phyloP scores from a whole-genome alignment of 441 rosid genomes.

The Gossypium davidsonii region DNA sequence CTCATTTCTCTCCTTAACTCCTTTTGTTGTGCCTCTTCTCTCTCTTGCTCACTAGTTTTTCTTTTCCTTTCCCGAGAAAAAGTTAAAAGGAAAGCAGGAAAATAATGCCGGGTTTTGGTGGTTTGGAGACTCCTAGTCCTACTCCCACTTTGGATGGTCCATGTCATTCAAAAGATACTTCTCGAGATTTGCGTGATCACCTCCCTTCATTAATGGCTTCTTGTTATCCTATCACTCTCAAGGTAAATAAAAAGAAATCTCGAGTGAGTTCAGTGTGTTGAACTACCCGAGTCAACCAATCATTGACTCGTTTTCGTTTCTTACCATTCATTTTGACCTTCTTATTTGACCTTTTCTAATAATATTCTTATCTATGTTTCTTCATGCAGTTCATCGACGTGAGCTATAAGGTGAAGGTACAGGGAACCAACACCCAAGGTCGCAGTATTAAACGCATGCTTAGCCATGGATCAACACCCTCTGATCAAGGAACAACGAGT shows the following conservation, averaged over 20 bases:
- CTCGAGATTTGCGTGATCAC: conserved; percentile 43
- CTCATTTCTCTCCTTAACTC: not conserved
- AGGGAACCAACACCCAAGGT: conserved; percentile 21
- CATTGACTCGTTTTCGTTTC: conserved; percentile 15
- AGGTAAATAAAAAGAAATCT: conserved; percentile 32
- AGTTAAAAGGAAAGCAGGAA: not conserved
- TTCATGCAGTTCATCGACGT: conserved; percentile 69
- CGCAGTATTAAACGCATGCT: conserved; percentile 32
- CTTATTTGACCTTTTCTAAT: conserved; percentile 3
- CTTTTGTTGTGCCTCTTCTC: no score
- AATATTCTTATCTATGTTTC: not conserved
- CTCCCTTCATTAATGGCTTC: conserved; percentile 45
- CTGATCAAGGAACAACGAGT: conserved; percentile 23
- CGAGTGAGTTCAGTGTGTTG: not conserved
- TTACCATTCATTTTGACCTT: conserved; percentile 20
- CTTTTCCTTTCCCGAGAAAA: not conserved
- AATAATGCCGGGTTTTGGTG: conserved; percentile 41
- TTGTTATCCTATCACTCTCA: conserved; percentile 63
- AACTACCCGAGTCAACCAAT: conserved; percentile 9
- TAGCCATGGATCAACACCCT: conserved; percentile 17
- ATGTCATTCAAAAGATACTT: conserved; percentile 22
- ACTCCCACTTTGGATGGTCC: conserved; percentile 24
- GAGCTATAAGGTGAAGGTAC: conserved; percentile 43
- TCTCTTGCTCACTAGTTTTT: not conserved
- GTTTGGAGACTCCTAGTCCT: conserved; percentile 17